phyloP scores from a whole-genome alignment of 2,329 filamentous ascomycete genomes.

The Juglanconis sp. region DNA sequence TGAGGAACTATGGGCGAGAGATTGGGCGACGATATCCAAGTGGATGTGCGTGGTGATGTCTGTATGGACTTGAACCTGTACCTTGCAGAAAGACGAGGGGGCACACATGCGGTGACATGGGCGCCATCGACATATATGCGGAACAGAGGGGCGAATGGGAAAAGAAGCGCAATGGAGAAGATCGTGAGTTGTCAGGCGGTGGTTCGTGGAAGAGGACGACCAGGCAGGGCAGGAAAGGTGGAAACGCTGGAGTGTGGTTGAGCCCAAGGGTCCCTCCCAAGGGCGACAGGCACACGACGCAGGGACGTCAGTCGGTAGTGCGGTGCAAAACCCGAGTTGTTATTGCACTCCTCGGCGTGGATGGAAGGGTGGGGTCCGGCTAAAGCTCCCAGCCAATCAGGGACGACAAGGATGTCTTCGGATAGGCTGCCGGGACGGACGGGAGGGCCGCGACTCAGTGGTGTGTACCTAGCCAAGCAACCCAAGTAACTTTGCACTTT shows the following conservation, averaged over 20 bases:
- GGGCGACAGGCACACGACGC: not conserved
- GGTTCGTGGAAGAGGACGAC: constrained; percentile 1
- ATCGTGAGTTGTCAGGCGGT: constrained; percentile 18
- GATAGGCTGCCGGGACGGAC: no score
- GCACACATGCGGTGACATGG: constrained; percentile 8
- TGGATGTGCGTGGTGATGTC: not conserved
- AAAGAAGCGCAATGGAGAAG: not conserved
- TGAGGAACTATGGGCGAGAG: not conserved
- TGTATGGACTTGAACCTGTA: not conserved
- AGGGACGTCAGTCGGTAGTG: not conserved
- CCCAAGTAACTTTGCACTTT: not conserved
- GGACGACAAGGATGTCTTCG: not conserved
- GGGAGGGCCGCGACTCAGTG: no score
- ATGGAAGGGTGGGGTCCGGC: not conserved
- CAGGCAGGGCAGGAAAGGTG: not conserved
- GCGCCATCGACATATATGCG: constrained; percentile 7
- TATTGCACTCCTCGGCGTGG: no score
- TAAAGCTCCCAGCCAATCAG: not conserved
- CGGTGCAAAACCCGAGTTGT: not conserved
- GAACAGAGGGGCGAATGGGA: not conserved
- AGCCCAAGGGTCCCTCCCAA: not conserved
- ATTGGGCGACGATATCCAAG: constrained; percentile 5
- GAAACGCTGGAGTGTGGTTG: not conserved
- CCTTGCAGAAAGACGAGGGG: constrained; percentile 1
- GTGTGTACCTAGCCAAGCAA: not conserved